Evolutionary conservation across 179 eudicot genomes (phyloP).

Genomic region (Patellifolia procumbens): DNA sequence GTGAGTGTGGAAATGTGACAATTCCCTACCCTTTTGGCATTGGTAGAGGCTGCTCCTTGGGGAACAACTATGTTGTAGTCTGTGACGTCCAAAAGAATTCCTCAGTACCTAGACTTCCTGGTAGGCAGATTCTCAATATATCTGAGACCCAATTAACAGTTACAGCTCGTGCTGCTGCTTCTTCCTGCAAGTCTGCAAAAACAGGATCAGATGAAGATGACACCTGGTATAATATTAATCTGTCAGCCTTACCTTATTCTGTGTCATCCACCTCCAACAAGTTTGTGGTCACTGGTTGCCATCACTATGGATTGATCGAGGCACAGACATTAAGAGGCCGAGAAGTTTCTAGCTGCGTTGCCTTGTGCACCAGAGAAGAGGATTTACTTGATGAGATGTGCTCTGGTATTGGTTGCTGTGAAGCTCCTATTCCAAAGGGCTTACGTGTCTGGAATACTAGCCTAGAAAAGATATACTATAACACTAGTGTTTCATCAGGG

Average conservation of each 20-base stretch:
- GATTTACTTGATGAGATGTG: conserved; percentile 40
- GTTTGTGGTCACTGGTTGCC: conserved; percentile 52
- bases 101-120: conserved; percentile 13
- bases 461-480: conserved; percentile 21
- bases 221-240: background rate
- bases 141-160: conserved; percentile 37
- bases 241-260: conserved; percentile 34
- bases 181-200: conserved; percentile 25
- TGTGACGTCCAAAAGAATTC: background rate
- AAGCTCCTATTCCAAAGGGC: conserved; percentile 46
- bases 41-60: conserved; percentile 21
- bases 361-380: conserved; percentile 37
- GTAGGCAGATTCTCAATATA: conserved; percentile 32
- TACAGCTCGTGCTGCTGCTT: conserved; percentile 21
- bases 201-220: conserved; percentile 7
- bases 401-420: conserved; percentile 59
- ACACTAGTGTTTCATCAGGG: conserved; percentile 29
- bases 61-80: conserved; percentile 14
- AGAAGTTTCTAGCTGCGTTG: conserved; percentile 37
- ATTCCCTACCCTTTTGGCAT: conserved; percentile 40
- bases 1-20: conserved; percentile 31
- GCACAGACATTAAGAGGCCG: conserved; percentile 17
- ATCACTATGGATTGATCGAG: conserved; percentile 35
- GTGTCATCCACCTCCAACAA: conserved; percentile 40
- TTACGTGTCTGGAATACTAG: conserved; percentile 18